Base-by-base conservation (phyloP, 805 yeast species). In the Candida easanensis region DNA sequence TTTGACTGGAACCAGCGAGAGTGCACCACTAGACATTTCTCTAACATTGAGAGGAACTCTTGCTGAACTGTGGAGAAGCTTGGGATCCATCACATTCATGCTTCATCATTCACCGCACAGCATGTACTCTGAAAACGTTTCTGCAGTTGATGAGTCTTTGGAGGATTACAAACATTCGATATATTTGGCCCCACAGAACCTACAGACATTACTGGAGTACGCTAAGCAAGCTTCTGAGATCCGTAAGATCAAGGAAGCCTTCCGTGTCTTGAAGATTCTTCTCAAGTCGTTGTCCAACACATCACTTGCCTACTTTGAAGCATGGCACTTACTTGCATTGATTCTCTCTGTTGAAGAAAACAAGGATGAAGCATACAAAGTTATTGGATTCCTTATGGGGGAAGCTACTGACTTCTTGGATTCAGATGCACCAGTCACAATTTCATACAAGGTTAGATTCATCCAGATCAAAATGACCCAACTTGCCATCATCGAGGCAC, bases 381-480 rank as follows among this genome's bases (percentile, higher is more conserved):
- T 83, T 39, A 68, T 81, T 17, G 73, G 73, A 36, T 74, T 76
- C 38, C 79, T 80, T 0, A 57, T 76, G 27, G 70, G 72, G 42
- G 66, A 75, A 51, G 40, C 78, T 68, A 28, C 68, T 60, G 63
- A 63, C 15, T 51, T 46, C 17, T 17, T 51, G 8, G 40, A 38
- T 11, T 35, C 52, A 23, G 49, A 38, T 19, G 51, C 35, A 8
- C 36, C 50, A 5, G 6, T 48, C 8, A 10, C 44, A 3, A 19
- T 36, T 0, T 5, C 17, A 1, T 42, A 44, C 28, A 51, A 51
- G 20, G 52, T 25, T 38, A 37, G 74, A 44, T 73, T 80, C 43
- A 57, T 82, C 40, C 86, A 87, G 57, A 70, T 88, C 58, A 85
- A 85, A 53, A 70, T 85, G 63, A 83, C 96, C 0, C 87, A 84